phyloP scores from a whole-genome alignment of 1,284 basidiomycete species.

The Ceratobasidium sp. region DNA sequence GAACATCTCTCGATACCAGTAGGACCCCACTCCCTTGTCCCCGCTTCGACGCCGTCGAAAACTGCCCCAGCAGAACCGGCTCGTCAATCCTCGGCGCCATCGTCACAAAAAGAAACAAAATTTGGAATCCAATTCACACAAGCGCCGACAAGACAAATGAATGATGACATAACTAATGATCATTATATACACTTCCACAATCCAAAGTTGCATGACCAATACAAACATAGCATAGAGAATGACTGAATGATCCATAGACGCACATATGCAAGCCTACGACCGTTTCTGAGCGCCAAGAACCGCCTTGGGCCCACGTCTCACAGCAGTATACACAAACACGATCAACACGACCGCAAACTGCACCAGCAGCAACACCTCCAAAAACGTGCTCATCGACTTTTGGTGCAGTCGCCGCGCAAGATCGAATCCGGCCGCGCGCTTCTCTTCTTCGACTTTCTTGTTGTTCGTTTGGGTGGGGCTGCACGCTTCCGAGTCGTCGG shows the following conservation, averaged over 20 bases:
- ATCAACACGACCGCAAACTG: slow-evolving; percentile 46
- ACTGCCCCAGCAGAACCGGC: slow-evolving; percentile 1
- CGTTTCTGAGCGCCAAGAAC: slow-evolving; percentile 32
- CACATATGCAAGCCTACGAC: neutral
- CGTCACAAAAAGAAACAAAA: slow-evolving; percentile 21
- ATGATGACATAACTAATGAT: slow-evolving; percentile 3
- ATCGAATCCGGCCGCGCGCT: slow-evolving; percentile 18
- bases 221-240: slow-evolving; percentile 2
- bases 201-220: slow-evolving; percentile 10
- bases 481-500: slow-evolving; percentile 33
- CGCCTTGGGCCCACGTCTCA: slow-evolving; percentile 45
- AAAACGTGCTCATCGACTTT: slow-evolving; percentile 44
- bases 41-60: neutral
- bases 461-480: neutral
- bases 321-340: slow-evolving; percentile 47
- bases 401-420: slow-evolving; percentile 43
- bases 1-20: neutral
- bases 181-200: slow-evolving; percentile 6
- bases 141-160: slow-evolving; percentile 15
- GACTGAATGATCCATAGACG: neutral
- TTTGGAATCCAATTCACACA: slow-evolving; percentile 22
- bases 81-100: slow-evolving; percentile 18
- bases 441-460: slow-evolving; percentile 3
- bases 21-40: neutral
- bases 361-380: slow-evolving; percentile 46